Evolutionary conservation across 2,329 filamentous ascomycete species (phyloP), one percentile per base, ranked within the genome.

Genomic region (Zymoseptoria crescenta): DNA sequence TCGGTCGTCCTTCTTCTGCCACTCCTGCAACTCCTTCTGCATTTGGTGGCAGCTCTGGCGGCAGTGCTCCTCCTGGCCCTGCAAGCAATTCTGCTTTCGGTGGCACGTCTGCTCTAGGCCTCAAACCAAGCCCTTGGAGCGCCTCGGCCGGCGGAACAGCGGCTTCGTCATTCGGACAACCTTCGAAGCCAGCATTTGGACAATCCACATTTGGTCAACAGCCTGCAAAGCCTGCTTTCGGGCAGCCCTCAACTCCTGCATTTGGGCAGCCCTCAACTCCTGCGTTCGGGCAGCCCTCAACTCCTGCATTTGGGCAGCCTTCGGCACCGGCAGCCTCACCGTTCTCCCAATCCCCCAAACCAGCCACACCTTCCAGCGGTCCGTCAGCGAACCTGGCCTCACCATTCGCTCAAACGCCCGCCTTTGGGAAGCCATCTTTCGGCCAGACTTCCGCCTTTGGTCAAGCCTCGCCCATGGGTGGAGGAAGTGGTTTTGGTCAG

Each of bases 21-120:
- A 30, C 27, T 24, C 53, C 53, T 54, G 16, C 28, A 28, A 54
- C 52, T 4, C 24, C 27, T 8, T 54, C 21, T 27, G 21, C 28
- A 35, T 55, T 55, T 20, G 53, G 53, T 45, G 35, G 35, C 35
- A 16, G 35, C 13, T n/a, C 35, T 45, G 35, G 35, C 35, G 35
- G 35, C 16, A 45, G 35, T 16, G 35, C 35, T 45, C 13, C 35
- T 45, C 35, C 35, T n/a, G 35, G 10, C n/a, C 35, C 35, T 16
- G 35, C 35, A 16, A 45, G 35, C 35, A 45, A 45, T 24, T 52
- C 65, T 49, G 64, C 64, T 29, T 54, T 51, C 52, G 58, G 29
- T 30, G 56, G 57, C n/a, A 49, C 59, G n/a, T 57, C 58, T 57
- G 56, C 54, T 75, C 79, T 68, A 72, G 72, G 24, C 67, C 73